phyloP scores from a whole-genome alignment of 2,329 filamentous ascomycete genomes.

The Scopulariopsis brevicaulis region DNA sequence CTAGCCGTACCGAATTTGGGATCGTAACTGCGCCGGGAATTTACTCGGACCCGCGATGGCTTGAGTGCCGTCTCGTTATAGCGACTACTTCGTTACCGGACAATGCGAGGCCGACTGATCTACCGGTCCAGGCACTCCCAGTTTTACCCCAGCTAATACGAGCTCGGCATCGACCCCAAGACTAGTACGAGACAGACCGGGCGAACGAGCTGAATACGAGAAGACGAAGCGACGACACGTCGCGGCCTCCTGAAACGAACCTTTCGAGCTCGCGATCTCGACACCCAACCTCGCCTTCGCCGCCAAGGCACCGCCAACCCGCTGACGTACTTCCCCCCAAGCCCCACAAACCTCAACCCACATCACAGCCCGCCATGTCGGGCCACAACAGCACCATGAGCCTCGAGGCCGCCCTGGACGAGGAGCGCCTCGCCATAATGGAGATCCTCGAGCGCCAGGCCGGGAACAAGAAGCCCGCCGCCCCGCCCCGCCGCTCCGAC shows the following conservation, averaged over 20 bases:
- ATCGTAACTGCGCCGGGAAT: background rate
- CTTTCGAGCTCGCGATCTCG: background rate
- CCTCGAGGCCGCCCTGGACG: slow-evolving; percentile 64
- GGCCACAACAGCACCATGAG: slow-evolving; percentile 42
- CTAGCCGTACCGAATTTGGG: background rate
- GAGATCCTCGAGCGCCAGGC: slow-evolving; percentile 49
- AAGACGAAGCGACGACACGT: background rate
- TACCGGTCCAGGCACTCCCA: background rate
- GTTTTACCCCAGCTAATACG: background rate
- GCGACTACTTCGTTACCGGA: background rate
- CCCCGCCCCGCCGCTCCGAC: slow-evolving; percentile 28
- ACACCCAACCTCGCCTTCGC: background rate
- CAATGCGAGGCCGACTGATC: background rate
- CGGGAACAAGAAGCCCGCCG: slow-evolving; percentile 16
- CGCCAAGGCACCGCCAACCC: background rate
- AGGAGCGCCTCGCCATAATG: slow-evolving; percentile 65
- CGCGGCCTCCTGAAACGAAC: background rate
- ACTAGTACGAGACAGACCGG: background rate
- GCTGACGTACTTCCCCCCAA: background rate
- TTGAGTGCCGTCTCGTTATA: background rate
- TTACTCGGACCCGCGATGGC: background rate
- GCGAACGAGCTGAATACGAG: background rate
- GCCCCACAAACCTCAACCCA: background rate
- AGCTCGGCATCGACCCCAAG: background rate
- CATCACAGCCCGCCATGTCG: background rate